Evolutionary conservation across 257 asterid species (phyloP), one percentile per base, ranked within the genome.

Genomic region (Solanum paucissectum): DNA sequence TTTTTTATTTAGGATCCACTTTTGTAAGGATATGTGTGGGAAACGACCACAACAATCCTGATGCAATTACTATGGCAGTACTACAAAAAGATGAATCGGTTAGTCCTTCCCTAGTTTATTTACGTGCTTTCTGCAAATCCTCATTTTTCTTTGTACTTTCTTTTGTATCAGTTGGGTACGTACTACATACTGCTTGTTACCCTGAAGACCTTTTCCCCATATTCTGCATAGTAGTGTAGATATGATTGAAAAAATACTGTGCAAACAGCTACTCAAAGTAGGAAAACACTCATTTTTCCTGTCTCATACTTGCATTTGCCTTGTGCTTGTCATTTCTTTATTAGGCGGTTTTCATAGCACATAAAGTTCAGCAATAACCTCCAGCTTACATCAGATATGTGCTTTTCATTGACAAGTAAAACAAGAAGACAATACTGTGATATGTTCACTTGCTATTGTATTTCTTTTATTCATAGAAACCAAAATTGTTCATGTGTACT

Each of bases 1-100:
- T 84, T 86, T 83, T 88, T 66, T 90, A 91, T 92, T 87, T 96
- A 96, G 99, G 98, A 77, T 34, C 91, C 83, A 89, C 91, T 72
- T 93, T 91, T 90, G 83, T 88, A 82, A 95, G 93, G 91, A 90
- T 96, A 49, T 96, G 98, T 98, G 94, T 94, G 87, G 98, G 98
- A 84, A 97, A 93, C 83, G 89, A 90, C 87, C 75, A 88, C 87
- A 84, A 44, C 86, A 89, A 87, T 36, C 88, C 90, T 82, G 93
- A 91, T 89, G 88, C 89, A 33, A 88, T 96, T 90, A 94, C 96
- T 40, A 87, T 96, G 90, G 98, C 98, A 55, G 88, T 96, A 91
- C 96, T 96, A 33, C 98, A 93, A 73, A 91, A 79, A 87, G 92
- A 90, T 55, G 89, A 90, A 89, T 82, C 83, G 93, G 99, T 96